Evolutionary conservation across 2,329 filamentous ascomycete genomes (phyloP), one percentile per base, ranked within the genome.

Genomic region (Thielaviopsis euricoi): DNA sequence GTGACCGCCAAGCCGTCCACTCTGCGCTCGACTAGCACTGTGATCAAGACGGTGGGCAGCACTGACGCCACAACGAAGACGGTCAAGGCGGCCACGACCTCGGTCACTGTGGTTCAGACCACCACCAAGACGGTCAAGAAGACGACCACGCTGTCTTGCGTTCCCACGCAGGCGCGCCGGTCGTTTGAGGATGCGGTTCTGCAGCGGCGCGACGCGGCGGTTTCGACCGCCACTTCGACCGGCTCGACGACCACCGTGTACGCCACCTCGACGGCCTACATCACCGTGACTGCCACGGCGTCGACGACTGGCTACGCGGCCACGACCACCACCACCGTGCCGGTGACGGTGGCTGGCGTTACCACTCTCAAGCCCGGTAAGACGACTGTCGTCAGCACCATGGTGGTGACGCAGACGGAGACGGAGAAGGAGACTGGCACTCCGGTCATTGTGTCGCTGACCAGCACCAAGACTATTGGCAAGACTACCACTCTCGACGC

Each of bases 91-190:
- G 48, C 22, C 37, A 56, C 54, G 1, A 25, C 48, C 17, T 51
- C 46, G 15, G 46, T 46, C 12, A 50, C 54, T 50, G 43, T 33
- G 17, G 48, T 40, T 12, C 21, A 22, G 6, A 50, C 43, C 19
- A 56, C 25, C 40, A 46, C 33, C 21, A 56, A 56, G 54, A 56
- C 54, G 7, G 46, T 19, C 19, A 56, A 56, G 25, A 50, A 29
- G 54, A 56, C 54, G 13, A 56, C 54, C 19, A 56, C 54, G 25
- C 43, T 51, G 21, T 33, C 54, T 12, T 56, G 54, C 21, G 37
- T 51, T 33, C 46, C 54, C 48, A 51, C 43, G 4, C 43, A 50
- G 25, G 46, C 43, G 15, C 54, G 54, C 17, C 54, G 54, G 2
- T 50, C 43, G 15, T 33, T 56, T 23, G 54, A 33, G 12, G 54